Evolutionary conservation across 768 basidiomycete genomes (phyloP), one percentile per base, ranked within the genome.

Genomic region (Boletellus ananiceps): DNA sequence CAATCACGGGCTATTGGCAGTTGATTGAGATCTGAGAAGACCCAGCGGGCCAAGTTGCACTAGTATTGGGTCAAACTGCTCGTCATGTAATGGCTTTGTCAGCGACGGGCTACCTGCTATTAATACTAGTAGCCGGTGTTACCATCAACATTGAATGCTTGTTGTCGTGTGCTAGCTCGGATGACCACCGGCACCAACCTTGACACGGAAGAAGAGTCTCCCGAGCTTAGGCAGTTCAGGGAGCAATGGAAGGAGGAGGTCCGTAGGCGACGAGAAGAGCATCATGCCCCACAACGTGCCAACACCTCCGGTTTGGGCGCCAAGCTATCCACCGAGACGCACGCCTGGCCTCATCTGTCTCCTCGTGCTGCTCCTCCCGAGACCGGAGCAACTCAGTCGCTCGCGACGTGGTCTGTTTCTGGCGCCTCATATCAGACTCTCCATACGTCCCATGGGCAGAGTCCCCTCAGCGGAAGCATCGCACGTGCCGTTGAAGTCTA

Each of bases 181-280:
- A 18, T 38, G n/a, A 35, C 31, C 16, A 23, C 27, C 16, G 21
- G 9, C 16, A 48, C 38, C 19, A 32, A 37, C 18, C 29, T 19
- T 45, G 40, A 34, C 43, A 31, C 54, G 18, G 69, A 70, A 45
- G 67, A 67, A 52, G 85, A 84, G 33, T 66, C 80, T 0, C 71
- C 74, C 5, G 88, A 90, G 58, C 81, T 92, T 54, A 76, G 71
- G 8, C 67, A 68, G 38, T 92, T 92, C 66, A 77, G 89, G 67
- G 78, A 80, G 50, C 76, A 77, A 71, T 92, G 89, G 89, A 77
- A 77, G 58, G 74, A 71, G 25, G 88, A 90, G 63, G 75, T 89
- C 14, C 60, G 65, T 41, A 71, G 66, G 53, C 70, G 67, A 37
- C 51, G 33, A 23, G 58, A 45, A 48, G 57, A 57, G 23, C 57